phyloP scores from a whole-genome alignment of 176 grass and related monocot species.

The Chloris gayana region DNA sequence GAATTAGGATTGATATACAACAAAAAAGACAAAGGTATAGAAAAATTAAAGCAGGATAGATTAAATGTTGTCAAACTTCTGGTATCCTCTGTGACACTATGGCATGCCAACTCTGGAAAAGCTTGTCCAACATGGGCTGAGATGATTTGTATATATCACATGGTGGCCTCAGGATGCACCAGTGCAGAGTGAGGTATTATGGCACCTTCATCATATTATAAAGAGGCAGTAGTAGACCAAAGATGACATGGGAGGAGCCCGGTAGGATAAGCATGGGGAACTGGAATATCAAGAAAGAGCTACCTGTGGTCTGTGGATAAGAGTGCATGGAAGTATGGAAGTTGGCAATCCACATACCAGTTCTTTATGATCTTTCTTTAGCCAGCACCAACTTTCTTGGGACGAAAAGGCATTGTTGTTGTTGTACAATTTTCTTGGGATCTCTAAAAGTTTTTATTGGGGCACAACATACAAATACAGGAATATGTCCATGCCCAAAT shows the following conservation, averaged over 20 bases:
- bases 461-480: neutral
- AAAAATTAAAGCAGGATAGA: neutral
- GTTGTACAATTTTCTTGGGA: neutral
- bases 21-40: too few relatives aligned
- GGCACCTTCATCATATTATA: neutral
- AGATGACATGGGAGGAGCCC: neutral
- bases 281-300: too few relatives aligned
- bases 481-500: neutral
- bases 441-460: neutral
- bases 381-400: neutral
- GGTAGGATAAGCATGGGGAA: too few relatives aligned
- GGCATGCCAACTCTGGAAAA: neutral
- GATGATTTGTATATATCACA: neutral
- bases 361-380: neutral
- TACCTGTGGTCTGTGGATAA: neutral
- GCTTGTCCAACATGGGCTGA: neutral
- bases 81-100: neutral
- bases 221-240: neutral
- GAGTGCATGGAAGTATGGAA: neutral
- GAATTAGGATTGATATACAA: too few relatives aligned
- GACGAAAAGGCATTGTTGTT: neutral
- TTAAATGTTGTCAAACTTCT: neutral
- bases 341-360: neutral
- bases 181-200: neutral
- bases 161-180: neutral